Evolutionary conservation across 192 early-diverging fungal species (phyloP).

Genomic region (Podila clonocystis): DNA sequence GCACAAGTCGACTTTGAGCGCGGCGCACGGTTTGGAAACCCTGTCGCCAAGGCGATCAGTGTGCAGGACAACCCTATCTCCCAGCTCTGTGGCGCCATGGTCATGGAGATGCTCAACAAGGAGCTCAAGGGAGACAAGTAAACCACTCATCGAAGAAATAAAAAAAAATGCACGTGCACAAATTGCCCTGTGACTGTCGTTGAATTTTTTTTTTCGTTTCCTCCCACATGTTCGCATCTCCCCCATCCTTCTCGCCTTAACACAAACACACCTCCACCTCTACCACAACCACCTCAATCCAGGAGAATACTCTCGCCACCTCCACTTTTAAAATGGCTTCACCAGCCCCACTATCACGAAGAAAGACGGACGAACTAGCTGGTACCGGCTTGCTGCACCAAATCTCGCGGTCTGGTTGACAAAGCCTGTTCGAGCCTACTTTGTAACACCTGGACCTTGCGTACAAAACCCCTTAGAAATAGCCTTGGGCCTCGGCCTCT

Average conservation of each 20-base stretch:
- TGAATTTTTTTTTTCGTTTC: background rate
- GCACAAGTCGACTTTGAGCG: slow-evolving; percentile 58
- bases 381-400: background rate
- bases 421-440: background rate
- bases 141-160: background rate
- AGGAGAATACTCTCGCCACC: background rate
- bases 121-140: slow-evolving; percentile 34
- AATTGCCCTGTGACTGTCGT: background rate
- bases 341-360: background rate
- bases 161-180: background rate
- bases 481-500: background rate
- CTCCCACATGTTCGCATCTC: background rate
- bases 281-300: background rate
- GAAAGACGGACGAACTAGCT: background rate
- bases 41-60: slow-evolving; percentile 55
- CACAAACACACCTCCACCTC: background rate
- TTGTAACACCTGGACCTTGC: background rate
- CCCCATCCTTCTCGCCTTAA: background rate
- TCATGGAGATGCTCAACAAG: slow-evolving; percentile 52
- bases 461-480: background rate
- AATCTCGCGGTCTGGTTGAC: background rate
- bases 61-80: slow-evolving; percentile 61
- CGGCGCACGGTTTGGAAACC: slow-evolving; percentile 59
- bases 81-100: slow-evolving; percentile 49
- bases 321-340: background rate